Evolutionary conservation across 805 yeast genomes (phyloP), one percentile per base, ranked within the genome.

Genomic region (Zygosaccharomyces kombuchaensis): DNA sequence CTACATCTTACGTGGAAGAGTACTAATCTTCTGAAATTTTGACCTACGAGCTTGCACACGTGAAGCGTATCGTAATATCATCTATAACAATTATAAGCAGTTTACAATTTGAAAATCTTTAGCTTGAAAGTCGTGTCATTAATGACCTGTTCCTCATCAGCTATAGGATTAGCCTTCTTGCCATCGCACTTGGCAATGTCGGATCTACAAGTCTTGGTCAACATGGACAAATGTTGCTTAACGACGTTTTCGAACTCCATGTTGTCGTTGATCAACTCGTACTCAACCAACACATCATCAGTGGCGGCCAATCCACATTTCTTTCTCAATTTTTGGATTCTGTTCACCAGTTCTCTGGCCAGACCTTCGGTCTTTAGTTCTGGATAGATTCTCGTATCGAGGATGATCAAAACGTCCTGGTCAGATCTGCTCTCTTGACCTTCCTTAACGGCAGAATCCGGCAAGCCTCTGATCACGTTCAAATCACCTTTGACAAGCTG

Each of bases 321-420:
- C 84, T 93, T 93, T 72, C 99, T 85, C 65, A 90, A 80, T 69
- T 96, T 84, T 77, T 93, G 99, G 56, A 93, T 88, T 71, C 99
- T 89, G 79, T 93, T 93, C 62, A 93, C 80, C 63, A 93, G 77
- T 70, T 93, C 98, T 75, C 99, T 87, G 6, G 96, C 96, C 58
- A 87, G 75, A 67, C 98, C 98, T 73, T 93, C 98, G 40, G 87
- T 82, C 71, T 84, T 83, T 67, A 91, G 76, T 57, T 90, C 96
- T 34, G 88, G 87, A 64, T 93, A 84, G 45, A 89, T 71, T 56
- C 84, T 87, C 55, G 87, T 84, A 62, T 93, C 99, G 67, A 93
- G 74, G 53, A 93, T 84, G 63, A 91, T 77, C 66, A 93, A 80
- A 29, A 91, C 96, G 60, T 89, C 96, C 58, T 82, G 84, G 56